phyloP scores from a whole-genome alignment of 805 yeast species.

The Cyberlindnera saturnus region DNA sequence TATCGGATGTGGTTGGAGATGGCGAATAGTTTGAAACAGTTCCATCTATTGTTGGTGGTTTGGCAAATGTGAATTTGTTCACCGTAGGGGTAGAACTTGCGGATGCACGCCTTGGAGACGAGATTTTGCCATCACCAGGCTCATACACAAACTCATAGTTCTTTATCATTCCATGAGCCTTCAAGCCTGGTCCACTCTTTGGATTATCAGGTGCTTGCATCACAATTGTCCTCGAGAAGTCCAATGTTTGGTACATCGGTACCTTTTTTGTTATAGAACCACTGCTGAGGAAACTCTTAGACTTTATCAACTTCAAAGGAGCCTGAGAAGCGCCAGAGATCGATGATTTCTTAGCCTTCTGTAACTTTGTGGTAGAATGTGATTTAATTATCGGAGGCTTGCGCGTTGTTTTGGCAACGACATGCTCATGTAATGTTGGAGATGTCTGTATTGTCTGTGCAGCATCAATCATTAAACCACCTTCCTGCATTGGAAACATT shows the following conservation, averaged over 20 bases:
- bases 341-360: slow-evolving; percentile 18
- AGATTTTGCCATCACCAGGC: slow-evolving; percentile 10
- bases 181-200: slow-evolving; percentile 6
- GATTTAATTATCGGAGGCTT: slow-evolving; percentile 14
- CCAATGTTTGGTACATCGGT: slow-evolving; percentile 20
- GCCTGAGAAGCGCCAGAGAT: slow-evolving; percentile 7
- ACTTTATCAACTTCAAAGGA: slow-evolving; percentile 15
- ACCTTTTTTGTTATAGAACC: slow-evolving; percentile 2
- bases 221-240: slow-evolving; percentile 16
- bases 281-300: slow-evolving; percentile 18
- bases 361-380: slow-evolving; percentile 18
- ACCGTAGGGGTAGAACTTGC: slow-evolving; percentile 16
- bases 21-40: slow-evolving; percentile 15
- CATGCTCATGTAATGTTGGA: too few relatives aligned
- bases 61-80: slow-evolving; percentile 14
- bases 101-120: slow-evolving; percentile 17
- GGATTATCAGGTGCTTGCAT: not conserved
- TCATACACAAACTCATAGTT: slow-evolving; percentile 24
- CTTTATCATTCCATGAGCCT: slow-evolving; percentile 7
- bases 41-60: slow-evolving; percentile 21
- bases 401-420: too few relatives aligned
- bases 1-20: slow-evolving; percentile 23
- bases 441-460: too few relatives aligned
- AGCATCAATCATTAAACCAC: too few relatives aligned
- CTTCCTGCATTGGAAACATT: not conserved